Conservation (phyloP, 495 filamentous ascomycete species). For the Aeminium ludgeri region DNA sequence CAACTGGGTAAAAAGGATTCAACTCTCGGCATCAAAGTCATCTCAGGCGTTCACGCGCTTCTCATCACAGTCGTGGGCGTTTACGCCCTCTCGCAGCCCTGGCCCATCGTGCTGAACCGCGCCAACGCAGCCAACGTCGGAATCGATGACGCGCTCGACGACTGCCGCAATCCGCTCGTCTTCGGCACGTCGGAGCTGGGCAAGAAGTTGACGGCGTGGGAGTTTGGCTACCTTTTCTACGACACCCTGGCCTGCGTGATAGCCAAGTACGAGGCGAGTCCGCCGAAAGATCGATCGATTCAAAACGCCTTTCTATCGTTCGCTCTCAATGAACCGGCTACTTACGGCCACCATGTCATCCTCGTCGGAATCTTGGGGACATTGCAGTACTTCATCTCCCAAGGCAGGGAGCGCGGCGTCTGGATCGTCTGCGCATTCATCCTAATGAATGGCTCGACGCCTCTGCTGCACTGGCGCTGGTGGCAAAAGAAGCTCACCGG, state of each 20-base stretch:
- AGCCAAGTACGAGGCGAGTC: neutral
- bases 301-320: neutral
- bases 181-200: slow-evolving; percentile 11
- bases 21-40: neutral
- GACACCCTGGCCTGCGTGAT: slow-evolving; percentile 10
- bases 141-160: slow-evolving; percentile 1
- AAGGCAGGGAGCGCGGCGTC: slow-evolving; percentile 17
- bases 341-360: slow-evolving; percentile 13
- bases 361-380: slow-evolving; percentile 14
- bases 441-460: slow-evolving; percentile 18
- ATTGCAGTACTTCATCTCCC: slow-evolving; percentile 17
- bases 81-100: slow-evolving; percentile 1
- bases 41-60: neutral
- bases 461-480: slow-evolving; percentile 1
- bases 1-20: neutral
- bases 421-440: slow-evolving; percentile 18
- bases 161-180: slow-evolving; percentile 14
- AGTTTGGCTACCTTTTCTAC: slow-evolving; percentile 19
- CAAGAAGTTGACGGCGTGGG: slow-evolving; percentile 18
- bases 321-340: neutral
- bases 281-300: neutral
- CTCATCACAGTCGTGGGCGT: neutral
- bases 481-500: slow-evolving; percentile 2
- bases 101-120: neutral
- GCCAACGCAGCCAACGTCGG: neutral